These are phyloP conservation scores for Ballota nigra DNA, from an alignment of 257 asterid species.

Conservation along the genomic window DNA sequence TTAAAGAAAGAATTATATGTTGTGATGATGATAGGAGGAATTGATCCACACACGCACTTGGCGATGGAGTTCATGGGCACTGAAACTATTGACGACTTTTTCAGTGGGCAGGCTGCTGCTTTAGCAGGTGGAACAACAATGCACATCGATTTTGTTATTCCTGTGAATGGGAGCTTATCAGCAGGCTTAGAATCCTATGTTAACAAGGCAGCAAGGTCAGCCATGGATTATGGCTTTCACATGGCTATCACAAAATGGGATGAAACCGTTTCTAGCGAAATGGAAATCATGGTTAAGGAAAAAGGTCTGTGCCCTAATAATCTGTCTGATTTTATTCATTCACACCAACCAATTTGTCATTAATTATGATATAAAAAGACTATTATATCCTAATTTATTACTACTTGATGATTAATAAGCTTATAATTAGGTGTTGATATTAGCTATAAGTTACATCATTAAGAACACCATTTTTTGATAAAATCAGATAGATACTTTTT, in stretches of 20 bases:
- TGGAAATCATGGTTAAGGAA: conserved; percentile 94
- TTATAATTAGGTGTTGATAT: too few relatives aligned
- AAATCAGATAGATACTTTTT: too few relatives aligned
- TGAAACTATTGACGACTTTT: conserved; percentile 79
- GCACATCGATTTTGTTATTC: conserved; percentile 96
- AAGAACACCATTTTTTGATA: too few relatives aligned
- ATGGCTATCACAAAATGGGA: conserved; percentile 99
- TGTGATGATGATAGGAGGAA: conserved; percentile 67
- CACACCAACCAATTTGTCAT: too few relatives aligned
- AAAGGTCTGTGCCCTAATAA: conserved; percentile 51
- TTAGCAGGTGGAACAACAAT: conserved; percentile 99
- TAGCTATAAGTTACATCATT: too few relatives aligned
- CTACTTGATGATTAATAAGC: too few relatives aligned
- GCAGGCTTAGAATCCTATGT: conserved; percentile 75
- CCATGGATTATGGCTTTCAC: conserved; percentile 99
- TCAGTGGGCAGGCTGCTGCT: conserved; percentile 97
- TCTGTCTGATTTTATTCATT: too few relatives aligned
- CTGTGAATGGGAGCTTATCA: conserved; percentile 81
- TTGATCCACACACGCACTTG: conserved; percentile 98
- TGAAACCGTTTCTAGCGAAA: conserved; percentile 72
- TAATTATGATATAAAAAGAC: too few relatives aligned
- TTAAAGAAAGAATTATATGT: not conserved
- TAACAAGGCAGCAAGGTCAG: conserved; percentile 72
- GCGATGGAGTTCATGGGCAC: conserved; percentile 96
- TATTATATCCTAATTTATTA: too few relatives aligned